Evolutionary conservation across 2,329 filamentous ascomycete genomes (phyloP), one percentile per base, ranked within the genome.

Genomic region (Westerdykella sp.): DNA sequence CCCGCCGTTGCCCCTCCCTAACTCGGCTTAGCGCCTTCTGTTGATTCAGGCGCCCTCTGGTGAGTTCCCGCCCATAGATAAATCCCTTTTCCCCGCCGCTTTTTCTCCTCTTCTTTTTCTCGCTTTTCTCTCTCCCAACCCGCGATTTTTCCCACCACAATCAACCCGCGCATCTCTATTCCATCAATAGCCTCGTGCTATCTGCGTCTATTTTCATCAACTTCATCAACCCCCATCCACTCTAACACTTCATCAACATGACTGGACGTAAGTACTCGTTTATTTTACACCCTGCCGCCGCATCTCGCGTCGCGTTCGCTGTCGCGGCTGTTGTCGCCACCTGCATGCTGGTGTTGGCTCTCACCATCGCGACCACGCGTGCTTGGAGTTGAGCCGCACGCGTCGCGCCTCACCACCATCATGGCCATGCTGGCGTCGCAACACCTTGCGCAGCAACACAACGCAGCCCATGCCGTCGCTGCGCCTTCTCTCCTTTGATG

Each of bases 251-350:
- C 49, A 44, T 44, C 62, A 69, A 56, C 48, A 70, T 70, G 68
- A 68, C 68, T 68, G 68, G 68, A 64, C 68, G 68, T 70, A 63
- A 69, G 67, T 70, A 58, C 31, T 40, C 22, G 13, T 47, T 41
- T 46, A 14, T 42, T 34, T 21, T 50, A 16, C 41, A 39, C 44
- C 37, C 41, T 38, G 10, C 46, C 31, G 39, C 52, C 42, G 47
- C 44, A 37, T 46, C 47, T 51, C 45, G 47, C 53, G 52, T 53
- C 49, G 34, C 34, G 40, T 30, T 53, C 44, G 47, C 45, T 43
- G 51, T 40, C 23, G 47, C 42, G 45, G 50, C 44, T 22, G 47
- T 40, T 39, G 41, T 44, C 41, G 46, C 40, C 41, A 40, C 43
- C 44, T 41, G 44, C 46, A 13, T 10, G n/a, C 3, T 10, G 3